Base-by-base conservation (phyloP, 2,329 filamentous ascomycete genomes). In the Colletotrichum aenigma region DNA sequence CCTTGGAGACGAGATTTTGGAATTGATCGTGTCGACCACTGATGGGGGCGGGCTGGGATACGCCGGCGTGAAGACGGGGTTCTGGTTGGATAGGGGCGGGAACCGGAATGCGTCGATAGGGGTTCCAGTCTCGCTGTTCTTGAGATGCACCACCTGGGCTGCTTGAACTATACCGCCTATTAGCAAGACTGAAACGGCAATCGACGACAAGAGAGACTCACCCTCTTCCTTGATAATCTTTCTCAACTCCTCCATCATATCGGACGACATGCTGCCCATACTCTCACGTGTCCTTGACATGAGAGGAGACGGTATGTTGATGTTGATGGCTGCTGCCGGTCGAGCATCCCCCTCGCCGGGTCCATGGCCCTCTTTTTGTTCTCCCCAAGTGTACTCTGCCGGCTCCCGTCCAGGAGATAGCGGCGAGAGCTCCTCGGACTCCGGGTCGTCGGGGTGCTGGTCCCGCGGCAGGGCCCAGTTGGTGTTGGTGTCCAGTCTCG, bases 171-270 rank as follows among this genome's bases (percentile, higher is more conserved):
- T 4, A 32, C 24, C 0, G 12, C 18, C 32, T 26, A 34, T 77
- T 13, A 77, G 75, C n/a, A 36, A 43, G 13, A 58, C 18, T 58
- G 0, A 18, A 28, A 26, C 0, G 7, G 6, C 34, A 15, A 21
- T 43, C 16, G 8, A 26, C 4, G 8, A n/a, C 32, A 21, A 36
- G n/a, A 21, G 4, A 61, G 12, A 38, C 65, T 56, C 2, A 71
- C 77, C 56, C 52, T 81, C 80, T 48, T 80, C 78, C 32, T 78
- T 76, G 60, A 81, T 78, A 16, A 79, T 78, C 65, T 76, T 78
- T n/a, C 76, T 75, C 64, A 80, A 32, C 28, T 80, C 78, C 15
- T 71, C 74, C 38, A 79, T 26, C 48, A 79, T 69, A 24, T 78
- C 71, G 5, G 78, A 74, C 2, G 79, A 68, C 38, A 78, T 60